Conservation (phyloP, 768 basidiomycete species). For the Cantharellus cinnabarinus region DNA sequence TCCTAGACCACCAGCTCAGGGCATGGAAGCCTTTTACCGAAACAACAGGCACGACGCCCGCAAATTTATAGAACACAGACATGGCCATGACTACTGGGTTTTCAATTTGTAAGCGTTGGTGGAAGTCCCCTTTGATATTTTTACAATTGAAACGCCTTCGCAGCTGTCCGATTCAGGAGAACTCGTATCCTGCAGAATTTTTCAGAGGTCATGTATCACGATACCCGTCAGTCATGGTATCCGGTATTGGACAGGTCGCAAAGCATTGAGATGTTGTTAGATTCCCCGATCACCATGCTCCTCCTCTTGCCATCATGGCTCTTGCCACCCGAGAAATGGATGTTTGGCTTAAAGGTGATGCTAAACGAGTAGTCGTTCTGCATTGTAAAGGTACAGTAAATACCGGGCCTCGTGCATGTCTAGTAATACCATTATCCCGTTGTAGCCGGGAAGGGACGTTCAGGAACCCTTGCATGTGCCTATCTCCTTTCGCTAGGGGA, state of each 20-base stretch:
- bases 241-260: neutral
- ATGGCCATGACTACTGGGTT: constrained; percentile 64
- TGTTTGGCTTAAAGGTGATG: constrained; percentile 44
- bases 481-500: constrained; percentile 47
- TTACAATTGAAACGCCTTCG: neutral
- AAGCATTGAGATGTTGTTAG: constrained; percentile 12
- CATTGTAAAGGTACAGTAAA: constrained; percentile 57
- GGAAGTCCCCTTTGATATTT: neutral
- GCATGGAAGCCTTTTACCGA: constrained; percentile 60
- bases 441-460: constrained; percentile 62
- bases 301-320: constrained; percentile 54
- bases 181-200: constrained; percentile 46
- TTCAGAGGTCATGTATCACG: constrained; percentile 62
- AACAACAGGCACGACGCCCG: constrained; percentile 60
- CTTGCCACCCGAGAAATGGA: constrained; percentile 56
- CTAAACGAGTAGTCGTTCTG: constrained; percentile 52
- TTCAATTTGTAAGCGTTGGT: constrained; percentile 41
- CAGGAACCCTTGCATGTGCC: constrained; percentile 68
- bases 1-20: constrained; percentile 25
- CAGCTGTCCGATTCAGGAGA: constrained; percentile 55
- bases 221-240: constrained; percentile 36
- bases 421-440: neutral
- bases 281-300: constrained; percentile 24
- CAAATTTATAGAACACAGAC: constrained; percentile 50
- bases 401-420: constrained; percentile 9